These are phyloP conservation scores for Camellia sinensis DNA, from an alignment of 148 eudicot species.

Conservation along the genomic window DNA sequence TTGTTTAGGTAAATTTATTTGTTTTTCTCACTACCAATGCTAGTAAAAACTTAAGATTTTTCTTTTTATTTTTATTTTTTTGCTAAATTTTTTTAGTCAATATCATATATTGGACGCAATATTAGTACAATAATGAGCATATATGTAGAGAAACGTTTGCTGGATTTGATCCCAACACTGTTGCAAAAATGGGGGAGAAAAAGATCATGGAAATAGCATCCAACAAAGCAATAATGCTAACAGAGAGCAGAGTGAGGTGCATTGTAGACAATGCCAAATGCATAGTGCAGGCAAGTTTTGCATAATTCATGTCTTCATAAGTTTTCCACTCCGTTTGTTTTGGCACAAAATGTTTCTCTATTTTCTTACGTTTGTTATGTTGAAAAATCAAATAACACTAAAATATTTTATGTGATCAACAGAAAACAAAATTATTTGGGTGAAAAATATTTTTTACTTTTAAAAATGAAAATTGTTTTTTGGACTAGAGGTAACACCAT, in stretches of 20 bases:
- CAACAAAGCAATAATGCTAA: constrained; percentile 60
- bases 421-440: too few species aligned
- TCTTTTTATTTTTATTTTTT: too few species aligned
- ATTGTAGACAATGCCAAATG: constrained; percentile 89
- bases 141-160: constrained; percentile 65
- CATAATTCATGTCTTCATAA: not conserved
- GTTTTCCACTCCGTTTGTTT: not conserved
- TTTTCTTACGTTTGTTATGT: too few species aligned
- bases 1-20: constrained; percentile 50
- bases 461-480: too few species aligned
- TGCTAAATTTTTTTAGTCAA: too few species aligned
- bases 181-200: constrained; percentile 74
- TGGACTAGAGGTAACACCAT: too few species aligned
- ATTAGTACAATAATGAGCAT: too few species aligned
- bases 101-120: too few species aligned
- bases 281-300: constrained; percentile 62
- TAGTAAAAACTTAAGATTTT: not conserved
- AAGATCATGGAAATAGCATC: constrained; percentile 61
- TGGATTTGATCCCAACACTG: constrained; percentile 68
- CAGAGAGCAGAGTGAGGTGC: constrained; percentile 87
- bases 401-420: too few species aligned
- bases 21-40: not conserved
- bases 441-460: too few species aligned
- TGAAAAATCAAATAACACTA: too few species aligned
- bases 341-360: too few species aligned